Base-by-base conservation (phyloP, 345 rosid genomes). In the Sapria himalayana region DNA sequence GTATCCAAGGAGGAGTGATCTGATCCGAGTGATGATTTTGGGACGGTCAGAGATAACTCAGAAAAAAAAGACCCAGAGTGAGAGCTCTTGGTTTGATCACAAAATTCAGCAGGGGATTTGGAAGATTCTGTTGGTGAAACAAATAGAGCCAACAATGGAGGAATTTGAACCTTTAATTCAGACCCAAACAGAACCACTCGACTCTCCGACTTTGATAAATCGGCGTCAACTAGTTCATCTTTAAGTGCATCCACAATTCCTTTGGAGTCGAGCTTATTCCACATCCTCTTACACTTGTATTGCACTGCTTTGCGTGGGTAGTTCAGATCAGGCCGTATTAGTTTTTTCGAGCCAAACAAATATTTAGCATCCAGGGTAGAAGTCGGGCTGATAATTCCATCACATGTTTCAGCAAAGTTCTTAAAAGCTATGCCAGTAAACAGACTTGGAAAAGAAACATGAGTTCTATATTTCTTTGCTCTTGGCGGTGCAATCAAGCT, bases 341-440 rank as follows among this genome's bases (percentile, higher is more conserved):
- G 81, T 51, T 64, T 79, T 50, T 57, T 82, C 36, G 73, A 49
- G 47, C 60, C 62, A 15, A 76, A 73, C 41, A 76, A 74, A 18
- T 86, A 71, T 54, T 76, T 79, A 40, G 64, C 48, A 57, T 85
- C 96, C 33, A 85, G 96, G 33, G 70, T 80, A 4, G 96, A 85
- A 43, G 85, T 85, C 19, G 96, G 96, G 40, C 96, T 85, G 35
- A 76, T 69, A 19, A 65, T 54, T 4, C 62, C 49, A 37, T 74
- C 79, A 23, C 63, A 36, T 15, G 58, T 36, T 15, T 73, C 81
- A 17, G 93, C 51, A 51, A 69, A 57, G 37, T 51, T 55, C 55
- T 75, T 75, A 13, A 74, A 57, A 43, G 48, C 43, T 34, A 78
- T 69, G 45, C 71, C 71, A 42, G 77, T 56, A 41, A 80, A 71